Evolutionary conservation across 116 monocot species (phyloP), one percentile per base, ranked within the genome.

Genomic region (Thalassia testudinum): DNA sequence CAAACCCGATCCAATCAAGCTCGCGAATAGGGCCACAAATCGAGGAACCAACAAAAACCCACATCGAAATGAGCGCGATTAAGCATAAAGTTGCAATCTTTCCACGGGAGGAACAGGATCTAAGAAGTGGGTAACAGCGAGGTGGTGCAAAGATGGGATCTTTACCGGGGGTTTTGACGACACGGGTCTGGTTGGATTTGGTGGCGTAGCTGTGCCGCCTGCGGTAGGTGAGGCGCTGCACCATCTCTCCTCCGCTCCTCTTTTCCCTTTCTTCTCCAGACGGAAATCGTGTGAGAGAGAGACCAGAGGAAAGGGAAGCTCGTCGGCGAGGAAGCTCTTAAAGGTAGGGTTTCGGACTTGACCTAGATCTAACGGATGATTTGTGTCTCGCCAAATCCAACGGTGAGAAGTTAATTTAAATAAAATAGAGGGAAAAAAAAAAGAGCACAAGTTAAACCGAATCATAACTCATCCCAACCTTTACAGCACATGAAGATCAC

Each of bases 131-230:
- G 13, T 7, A 7, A 38, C 5, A 13, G 38, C 5, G 38, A 13
- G 13, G 13, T 38, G 44, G 15, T 3, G 44, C 44, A 44, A 14
- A 50, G 23, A 24, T 14, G 20, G 19, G 50, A 11, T 50, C 24
- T 24, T 10, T 64, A 82, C 91, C 81, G 26, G 85, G 91, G 52
- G 91, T 91, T 64, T 91, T 91, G 63, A 91, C 91, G 53, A 85
- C 72, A 40, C 91, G 68, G 43, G 78, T 80, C 59, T 91, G 81
- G 58, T 91, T 91, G 25, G 91, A 91, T 50, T 85, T 85, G 53
- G 91, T 91, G 56, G 91, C 91, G 47, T 91, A 91, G 66, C 91
- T 91, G 61, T 91, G 85, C 28, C 91, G 78, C 76, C 67, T 78
- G 28, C 91, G 58, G 49, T 91, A 91, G 17, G 85, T 85, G 25